phyloP scores from a whole-genome alignment of 2,329 filamentous ascomycete genomes.

The Coleophoma eucalyptorum region DNA sequence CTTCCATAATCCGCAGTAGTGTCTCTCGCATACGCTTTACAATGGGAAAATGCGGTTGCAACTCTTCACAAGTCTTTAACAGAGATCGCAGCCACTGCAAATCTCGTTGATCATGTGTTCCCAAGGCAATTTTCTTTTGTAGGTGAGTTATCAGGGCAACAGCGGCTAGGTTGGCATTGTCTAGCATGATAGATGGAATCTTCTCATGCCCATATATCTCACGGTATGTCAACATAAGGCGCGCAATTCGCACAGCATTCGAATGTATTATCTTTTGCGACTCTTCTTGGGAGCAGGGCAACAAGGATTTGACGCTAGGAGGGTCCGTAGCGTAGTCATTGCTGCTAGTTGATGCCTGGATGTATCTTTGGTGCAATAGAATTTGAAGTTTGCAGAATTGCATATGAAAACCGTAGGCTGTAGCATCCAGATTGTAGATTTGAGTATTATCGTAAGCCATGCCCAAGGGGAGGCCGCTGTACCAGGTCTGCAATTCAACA shows the following conservation, averaged over 20 bases:
- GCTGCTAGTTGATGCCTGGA: background rate
- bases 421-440: background rate
- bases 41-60: background rate
- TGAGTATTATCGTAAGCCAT: background rate
- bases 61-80: background rate
- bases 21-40: background rate
- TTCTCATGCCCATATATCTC: background rate
- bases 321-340: too few species aligned
- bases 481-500: background rate
- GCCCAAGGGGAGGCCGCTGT: background rate
- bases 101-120: background rate
- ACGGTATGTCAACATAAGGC: slow-evolving; percentile 2
- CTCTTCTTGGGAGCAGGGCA: too few species aligned
- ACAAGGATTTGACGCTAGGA: too few species aligned
- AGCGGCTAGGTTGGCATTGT: background rate
- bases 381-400: background rate
- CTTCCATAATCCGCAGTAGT: too few species aligned
- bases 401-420: background rate
- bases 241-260: slow-evolving; percentile 1
- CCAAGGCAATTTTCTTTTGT: background rate
- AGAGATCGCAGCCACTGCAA: background rate
- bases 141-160: background rate
- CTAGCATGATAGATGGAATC: slow-evolving; percentile 1
- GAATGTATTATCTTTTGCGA: background rate
- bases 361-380: background rate